Evolutionary conservation across 2,329 filamentous ascomycete genomes (phyloP).

Genomic region (Delphinella strobiligena): DNA sequence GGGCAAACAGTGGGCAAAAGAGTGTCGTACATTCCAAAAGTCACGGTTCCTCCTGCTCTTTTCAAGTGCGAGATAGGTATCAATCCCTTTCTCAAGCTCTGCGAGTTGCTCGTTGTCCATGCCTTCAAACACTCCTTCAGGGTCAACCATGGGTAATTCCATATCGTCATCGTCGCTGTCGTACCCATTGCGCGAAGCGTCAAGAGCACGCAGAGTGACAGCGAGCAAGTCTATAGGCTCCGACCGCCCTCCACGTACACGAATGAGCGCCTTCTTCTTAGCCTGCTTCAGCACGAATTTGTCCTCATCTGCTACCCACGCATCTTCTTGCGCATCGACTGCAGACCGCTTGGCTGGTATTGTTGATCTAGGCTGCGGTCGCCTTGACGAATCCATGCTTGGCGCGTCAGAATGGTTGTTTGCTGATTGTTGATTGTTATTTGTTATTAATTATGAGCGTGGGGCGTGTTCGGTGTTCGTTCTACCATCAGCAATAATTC

Average conservation of each 20-base stretch:
- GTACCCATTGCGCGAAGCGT: slow-evolving; percentile 63
- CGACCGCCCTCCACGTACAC: slow-evolving; percentile 80
- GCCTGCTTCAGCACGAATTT: slow-evolving; percentile 91
- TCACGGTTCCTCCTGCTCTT: slow-evolving; percentile 64
- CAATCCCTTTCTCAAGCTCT: slow-evolving; percentile 74
- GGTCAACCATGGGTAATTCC: slow-evolving; percentile 64
- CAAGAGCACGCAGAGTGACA: slow-evolving; percentile 79
- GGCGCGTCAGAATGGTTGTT: too few species aligned
- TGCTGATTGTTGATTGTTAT: not conserved
- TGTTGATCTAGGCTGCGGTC: slow-evolving; percentile 18
- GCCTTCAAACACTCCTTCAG: slow-evolving; percentile 66
- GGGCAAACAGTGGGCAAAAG: not conserved
- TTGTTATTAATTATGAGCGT: not conserved
- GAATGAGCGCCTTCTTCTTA: slow-evolving; percentile 95
- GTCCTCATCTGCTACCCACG: slow-evolving; percentile 88
- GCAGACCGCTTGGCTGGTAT: slow-evolving; percentile 29
- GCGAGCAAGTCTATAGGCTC: slow-evolving; percentile 90
- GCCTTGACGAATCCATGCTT: not conserved
- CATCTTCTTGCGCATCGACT: slow-evolving; percentile 36
- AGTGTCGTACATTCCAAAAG: slow-evolving; percentile 60
- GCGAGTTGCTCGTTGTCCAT: slow-evolving; percentile 54
- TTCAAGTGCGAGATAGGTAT: slow-evolving; percentile 68
- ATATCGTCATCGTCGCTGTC: slow-evolving; percentile 79
- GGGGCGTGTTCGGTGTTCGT: not conserved
- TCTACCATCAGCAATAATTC: too few species aligned